A percentile compares a stretch with the other conserved stretches of the same genome.
Conservation (phyloP, 148 eudicot genomes). For the Spergularia marina region DNA sequence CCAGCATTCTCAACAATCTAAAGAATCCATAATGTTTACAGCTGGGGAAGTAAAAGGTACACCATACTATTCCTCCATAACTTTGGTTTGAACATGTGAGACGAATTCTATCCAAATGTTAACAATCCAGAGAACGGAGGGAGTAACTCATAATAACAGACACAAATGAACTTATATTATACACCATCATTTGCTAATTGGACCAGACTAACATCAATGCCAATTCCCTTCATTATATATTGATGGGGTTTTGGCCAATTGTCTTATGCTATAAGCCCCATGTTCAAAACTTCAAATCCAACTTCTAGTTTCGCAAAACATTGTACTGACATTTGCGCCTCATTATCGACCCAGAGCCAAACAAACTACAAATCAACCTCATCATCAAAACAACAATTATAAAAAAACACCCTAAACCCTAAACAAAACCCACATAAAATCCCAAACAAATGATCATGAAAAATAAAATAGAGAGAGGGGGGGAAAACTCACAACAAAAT, state of each 20-base stretch:
- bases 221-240: not conserved
- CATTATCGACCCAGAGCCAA: not conserved
- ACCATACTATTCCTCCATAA: too few relatives aligned
- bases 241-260: not conserved
- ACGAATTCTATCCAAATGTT: not conserved
- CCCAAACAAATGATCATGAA: not conserved
- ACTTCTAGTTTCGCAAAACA: not conserved
- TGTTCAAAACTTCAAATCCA: not conserved
- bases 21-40: too few relatives aligned
- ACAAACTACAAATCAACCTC: not conserved
- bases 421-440: not conserved
- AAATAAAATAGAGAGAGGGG: not conserved
- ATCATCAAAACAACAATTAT: not conserved
- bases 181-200: too few relatives aligned
- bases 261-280: not conserved
- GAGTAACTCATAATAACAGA: not conserved
- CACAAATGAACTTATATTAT: not conserved
- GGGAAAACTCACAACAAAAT: slow-evolving; percentile 11
- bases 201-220: not conserved
- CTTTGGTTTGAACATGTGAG: too few relatives aligned
- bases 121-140: not conserved
- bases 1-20: not conserved
- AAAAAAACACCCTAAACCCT: too few relatives aligned
- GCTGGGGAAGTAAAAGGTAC: too few relatives aligned
- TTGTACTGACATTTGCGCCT: not conserved